A percentile compares a stretch with the other conserved stretches of the same genome.
Evolutionary conservation across 2,329 filamentous ascomycete species (phyloP).

Genomic region (Hirsutella rhossiliensis): DNA sequence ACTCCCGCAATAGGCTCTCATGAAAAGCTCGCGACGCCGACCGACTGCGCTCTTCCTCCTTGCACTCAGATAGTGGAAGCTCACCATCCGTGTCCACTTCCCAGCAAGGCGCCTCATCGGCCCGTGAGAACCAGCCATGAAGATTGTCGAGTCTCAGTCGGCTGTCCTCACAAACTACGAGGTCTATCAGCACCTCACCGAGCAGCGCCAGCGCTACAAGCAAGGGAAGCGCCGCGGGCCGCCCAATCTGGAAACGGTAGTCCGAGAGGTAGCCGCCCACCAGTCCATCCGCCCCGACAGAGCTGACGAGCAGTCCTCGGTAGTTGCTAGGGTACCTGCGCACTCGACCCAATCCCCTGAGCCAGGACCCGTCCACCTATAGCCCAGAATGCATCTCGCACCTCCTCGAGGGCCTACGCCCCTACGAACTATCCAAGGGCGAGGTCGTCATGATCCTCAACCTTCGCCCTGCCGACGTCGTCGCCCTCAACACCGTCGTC

Average conservation of each 20-base stretch:
- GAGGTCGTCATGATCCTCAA: slow-evolving; percentile 60
- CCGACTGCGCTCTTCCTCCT: too few species aligned
- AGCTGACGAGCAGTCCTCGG: neutral
- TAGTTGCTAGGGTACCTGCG: slow-evolving; percentile 51
- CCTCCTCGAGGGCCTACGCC: slow-evolving; percentile 42
- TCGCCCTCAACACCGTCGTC: slow-evolving; percentile 49
- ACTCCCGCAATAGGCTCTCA: too few species aligned
- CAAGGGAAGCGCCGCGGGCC: slow-evolving; percentile 38
- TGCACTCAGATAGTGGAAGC: too few species aligned
- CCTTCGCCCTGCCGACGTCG: slow-evolving; percentile 43
- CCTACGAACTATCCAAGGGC: slow-evolving; percentile 52
- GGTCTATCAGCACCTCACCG: slow-evolving; percentile 53
- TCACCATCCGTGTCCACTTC: neutral
- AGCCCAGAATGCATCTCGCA: slow-evolving; percentile 35
- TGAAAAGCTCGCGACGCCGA: neutral
- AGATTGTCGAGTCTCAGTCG: slow-evolving; percentile 60
- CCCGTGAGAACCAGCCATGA: slow-evolving; percentile 32
- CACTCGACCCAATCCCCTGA: slow-evolving; percentile 41
- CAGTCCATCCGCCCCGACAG: neutral
- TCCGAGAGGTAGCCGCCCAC: slow-evolving; percentile 46
- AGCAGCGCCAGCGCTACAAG: slow-evolving; percentile 41
- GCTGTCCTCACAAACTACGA: slow-evolving; percentile 63
- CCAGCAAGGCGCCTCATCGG: neutral
- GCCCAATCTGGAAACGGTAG: slow-evolving; percentile 46
- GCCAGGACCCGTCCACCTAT: slow-evolving; percentile 41